Conservation (phyloP, 179 eudicot genomes). For the Carnegiea gigantea region DNA sequence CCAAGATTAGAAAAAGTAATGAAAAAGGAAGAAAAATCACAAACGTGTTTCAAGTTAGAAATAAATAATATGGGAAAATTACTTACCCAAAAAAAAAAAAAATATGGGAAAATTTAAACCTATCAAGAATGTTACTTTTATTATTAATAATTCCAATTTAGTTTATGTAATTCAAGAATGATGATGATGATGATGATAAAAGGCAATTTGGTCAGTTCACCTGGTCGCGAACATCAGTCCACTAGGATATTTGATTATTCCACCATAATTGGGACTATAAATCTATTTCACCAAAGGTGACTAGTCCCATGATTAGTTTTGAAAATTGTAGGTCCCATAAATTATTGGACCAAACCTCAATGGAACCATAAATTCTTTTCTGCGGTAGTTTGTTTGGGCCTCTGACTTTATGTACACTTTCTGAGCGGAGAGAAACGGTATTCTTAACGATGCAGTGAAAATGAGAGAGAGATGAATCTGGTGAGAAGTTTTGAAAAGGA, state of each 20-base stretch:
- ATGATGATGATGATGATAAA: no score
- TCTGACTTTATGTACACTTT: conserved; percentile 10
- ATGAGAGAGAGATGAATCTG: conserved; percentile 57
- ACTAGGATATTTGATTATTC: not conserved
- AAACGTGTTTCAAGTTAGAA: not conserved
- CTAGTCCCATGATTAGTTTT: no score
- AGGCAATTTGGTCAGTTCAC: no score
- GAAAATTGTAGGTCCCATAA: no score
- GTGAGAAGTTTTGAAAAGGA: conserved; percentile 59
- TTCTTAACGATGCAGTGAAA: conserved; percentile 52
- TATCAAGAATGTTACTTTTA: no score
- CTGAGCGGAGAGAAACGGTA: not conserved
- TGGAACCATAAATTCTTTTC: not conserved
- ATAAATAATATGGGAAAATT: not conserved
- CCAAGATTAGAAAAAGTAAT: not conserved
- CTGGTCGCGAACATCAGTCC: no score
- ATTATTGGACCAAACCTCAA: no score
- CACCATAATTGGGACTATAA: no score
- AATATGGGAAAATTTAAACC: no score
- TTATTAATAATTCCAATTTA: no score
- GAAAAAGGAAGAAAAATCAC: not conserved
- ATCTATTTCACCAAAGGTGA: not conserved
- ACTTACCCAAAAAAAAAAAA: no score
- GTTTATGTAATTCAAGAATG: no score
- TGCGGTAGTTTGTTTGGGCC: conserved; percentile 24